Evolutionary conservation across 2,329 filamentous ascomycete genomes (phyloP).

Genomic region (Podosphaera fusca): DNA sequence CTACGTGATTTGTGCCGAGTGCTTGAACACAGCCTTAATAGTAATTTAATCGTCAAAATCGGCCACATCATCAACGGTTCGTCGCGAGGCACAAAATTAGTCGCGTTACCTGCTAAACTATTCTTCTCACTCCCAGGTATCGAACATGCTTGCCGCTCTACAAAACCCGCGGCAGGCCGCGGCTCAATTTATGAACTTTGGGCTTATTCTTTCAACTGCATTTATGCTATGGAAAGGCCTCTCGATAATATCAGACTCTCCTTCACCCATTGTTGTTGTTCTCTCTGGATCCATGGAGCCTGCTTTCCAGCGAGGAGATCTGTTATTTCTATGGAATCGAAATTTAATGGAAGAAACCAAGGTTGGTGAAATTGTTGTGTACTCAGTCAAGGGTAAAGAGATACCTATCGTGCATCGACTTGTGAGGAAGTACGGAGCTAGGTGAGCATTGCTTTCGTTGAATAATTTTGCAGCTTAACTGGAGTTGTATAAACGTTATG

Average conservation of each 20-base stretch:
- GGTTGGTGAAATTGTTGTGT: slow-evolving; percentile 52
- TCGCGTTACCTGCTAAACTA: not conserved
- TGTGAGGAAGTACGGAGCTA: slow-evolving; percentile 46
- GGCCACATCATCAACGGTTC: no score
- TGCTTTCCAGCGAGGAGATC: slow-evolving; percentile 34
- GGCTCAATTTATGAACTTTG: slow-evolving; percentile 48
- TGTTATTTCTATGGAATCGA: slow-evolving; percentile 36
- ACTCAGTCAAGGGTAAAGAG: slow-evolving; percentile 62
- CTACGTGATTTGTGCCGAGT: no score
- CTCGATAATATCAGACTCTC: slow-evolving; percentile 36
- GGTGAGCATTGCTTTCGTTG: slow-evolving; percentile 20
- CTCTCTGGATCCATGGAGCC: slow-evolving; percentile 38
- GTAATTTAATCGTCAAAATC: no score
- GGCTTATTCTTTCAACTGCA: slow-evolving; percentile 46
- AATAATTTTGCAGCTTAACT: not conserved
- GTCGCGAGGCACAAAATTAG: not conserved
- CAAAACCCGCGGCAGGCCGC: slow-evolving; percentile 41
- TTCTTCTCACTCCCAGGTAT: not conserved
- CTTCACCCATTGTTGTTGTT: slow-evolving; percentile 36
- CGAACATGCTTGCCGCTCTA: slow-evolving; percentile 30
- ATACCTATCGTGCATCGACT: slow-evolving; percentile 94
- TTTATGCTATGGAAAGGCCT: slow-evolving; percentile 58
- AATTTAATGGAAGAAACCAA: slow-evolving; percentile 30
- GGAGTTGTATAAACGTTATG: not conserved
- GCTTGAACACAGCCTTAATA: no score